These are phyloP conservation scores for Metschnikowia shivogae DNA, from an alignment of 805 yeast species.

Conservation along the genomic window DNA sequence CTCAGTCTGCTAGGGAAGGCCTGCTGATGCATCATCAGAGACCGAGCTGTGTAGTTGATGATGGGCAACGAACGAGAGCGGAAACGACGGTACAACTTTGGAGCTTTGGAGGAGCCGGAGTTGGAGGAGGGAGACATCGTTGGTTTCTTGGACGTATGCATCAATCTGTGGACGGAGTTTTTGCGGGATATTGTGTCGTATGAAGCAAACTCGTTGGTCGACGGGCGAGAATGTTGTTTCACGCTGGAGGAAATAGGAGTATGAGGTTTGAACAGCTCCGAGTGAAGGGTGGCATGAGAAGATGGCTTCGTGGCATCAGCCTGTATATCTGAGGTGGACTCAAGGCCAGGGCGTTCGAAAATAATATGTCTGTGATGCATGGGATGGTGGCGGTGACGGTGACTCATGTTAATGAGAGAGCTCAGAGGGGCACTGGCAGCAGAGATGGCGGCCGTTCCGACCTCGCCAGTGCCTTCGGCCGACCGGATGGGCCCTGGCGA, in stretches of 20 bases:
- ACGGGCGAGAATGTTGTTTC: conserved; percentile 3
- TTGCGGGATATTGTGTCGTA: conserved; percentile 9
- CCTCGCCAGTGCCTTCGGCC: background rate
- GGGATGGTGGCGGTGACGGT: conserved; percentile 6
- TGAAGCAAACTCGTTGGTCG: conserved; percentile 1
- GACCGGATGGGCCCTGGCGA: background rate
- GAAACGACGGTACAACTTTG: conserved; percentile 32
- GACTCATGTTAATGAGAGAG: conserved; percentile 7
- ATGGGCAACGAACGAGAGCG: conserved; percentile 41
- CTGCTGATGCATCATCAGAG: conserved; percentile 14
- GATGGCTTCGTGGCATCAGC: background rate
- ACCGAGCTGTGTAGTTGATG: conserved; percentile 29
- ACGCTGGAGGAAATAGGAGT: conserved; percentile 9
- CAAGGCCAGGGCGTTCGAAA: conserved; percentile 21
- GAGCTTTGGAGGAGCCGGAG: conserved; percentile 21
- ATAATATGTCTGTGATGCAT: conserved; percentile 17
- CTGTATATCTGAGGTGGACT: conserved; percentile 3
- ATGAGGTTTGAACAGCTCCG: conserved; percentile 6
- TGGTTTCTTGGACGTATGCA: conserved; percentile 12
- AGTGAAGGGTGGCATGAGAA: background rate
- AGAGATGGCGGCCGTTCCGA: conserved; percentile 7
- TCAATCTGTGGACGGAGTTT: conserved; percentile 7
- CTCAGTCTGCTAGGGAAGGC: conserved; percentile 9
- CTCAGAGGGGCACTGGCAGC: conserved; percentile 1
- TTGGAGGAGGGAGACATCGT: conserved; percentile 9